phyloP scores from a whole-genome alignment of 768 basidiomycete species.

The Lactarius evosmus region DNA sequence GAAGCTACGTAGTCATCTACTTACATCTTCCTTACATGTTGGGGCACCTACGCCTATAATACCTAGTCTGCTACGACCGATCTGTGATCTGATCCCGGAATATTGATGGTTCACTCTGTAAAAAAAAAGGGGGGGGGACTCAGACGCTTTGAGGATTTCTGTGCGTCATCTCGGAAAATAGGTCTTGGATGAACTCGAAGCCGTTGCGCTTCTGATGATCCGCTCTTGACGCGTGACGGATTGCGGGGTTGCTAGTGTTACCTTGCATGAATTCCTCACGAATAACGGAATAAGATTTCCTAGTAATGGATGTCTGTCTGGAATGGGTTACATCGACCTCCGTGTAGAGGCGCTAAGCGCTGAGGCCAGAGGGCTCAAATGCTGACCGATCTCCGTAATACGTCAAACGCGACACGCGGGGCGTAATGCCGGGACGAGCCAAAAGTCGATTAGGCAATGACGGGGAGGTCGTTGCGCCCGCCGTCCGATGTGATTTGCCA shows the following conservation, averaged over 20 bases:
- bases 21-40: too few relatives aligned
- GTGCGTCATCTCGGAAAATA: constrained; percentile 38
- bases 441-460: constrained; percentile 36
- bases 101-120: too few relatives aligned
- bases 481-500: constrained; percentile 21
- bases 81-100: too few relatives aligned
- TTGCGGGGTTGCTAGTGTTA: constrained; percentile 1
- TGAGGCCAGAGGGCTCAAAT: constrained; percentile 33
- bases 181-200: constrained; percentile 19
- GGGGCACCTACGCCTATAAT: too few relatives aligned
- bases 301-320: constrained; percentile 31
- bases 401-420: constrained; percentile 21
- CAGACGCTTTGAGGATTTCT: constrained; percentile 37
- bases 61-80: too few relatives aligned
- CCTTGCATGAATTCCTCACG: constrained; percentile 26
- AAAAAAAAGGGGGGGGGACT: too few relatives aligned
- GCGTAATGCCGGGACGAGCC: constrained; percentile 31
- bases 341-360: too few relatives aligned
- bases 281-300: constrained; percentile 32
- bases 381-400: constrained; percentile 30
- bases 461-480: constrained; percentile 31
- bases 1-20: too few relatives aligned
- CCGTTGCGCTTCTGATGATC: constrained; percentile 15
- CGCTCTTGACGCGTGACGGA: neutral
- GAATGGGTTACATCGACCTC: constrained; percentile 28